Evolutionary conservation across 495 filamentous ascomycete species (phyloP), one percentile per base, ranked within the genome.

Genomic region (Penicillium canariense): DNA sequence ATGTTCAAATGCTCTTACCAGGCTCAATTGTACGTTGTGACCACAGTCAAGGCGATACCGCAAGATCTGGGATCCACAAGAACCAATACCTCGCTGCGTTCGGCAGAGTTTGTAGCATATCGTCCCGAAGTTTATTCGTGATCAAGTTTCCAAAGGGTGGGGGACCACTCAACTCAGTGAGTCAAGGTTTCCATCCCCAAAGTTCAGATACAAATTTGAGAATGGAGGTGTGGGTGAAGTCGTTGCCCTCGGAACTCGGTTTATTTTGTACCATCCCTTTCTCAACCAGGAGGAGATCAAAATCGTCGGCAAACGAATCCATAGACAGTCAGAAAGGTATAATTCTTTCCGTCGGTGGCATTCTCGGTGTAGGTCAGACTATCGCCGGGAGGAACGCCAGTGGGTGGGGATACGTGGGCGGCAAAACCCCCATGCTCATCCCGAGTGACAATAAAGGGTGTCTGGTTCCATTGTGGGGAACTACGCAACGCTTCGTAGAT

Each of bases 271-370:
- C 66, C 3, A 64, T 14, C 0, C 76, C 77, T 56, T 76, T 76
- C 9, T 50, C 59, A 2, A 79, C 72, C 73, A 80, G 2, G 77
- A 77, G 4, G 77, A 81, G 45, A 79, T 78, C 8, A 82, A 58
- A 4, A 79, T 55, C 0, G 78, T 78, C 0, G 79, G 79, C 10
- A 81, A 72, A 11, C 79, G 74, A 25, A 76, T 61, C 11, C 79
- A 77, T n/a, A 80, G 68, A 36, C 79, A 71, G 59, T 77, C 70
- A 52, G 80, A 82, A 79, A 78, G 2, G 72, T 78, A 38, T 70
- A 71, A n/a, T 66, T 53, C 23, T 66, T 45, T 25, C 77, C 79
- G 39, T 77, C 72, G 1, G 48, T 51, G 0, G 76, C 71, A 2
- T 43, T 59, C 42, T 77, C 75, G 4, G 72, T 76, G 56, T 77